A percentile compares a stretch with the other conserved stretches of the same genome.
Conservation (phyloP, 768 basidiomycete genomes). For the Cystobasidium ongulense region DNA sequence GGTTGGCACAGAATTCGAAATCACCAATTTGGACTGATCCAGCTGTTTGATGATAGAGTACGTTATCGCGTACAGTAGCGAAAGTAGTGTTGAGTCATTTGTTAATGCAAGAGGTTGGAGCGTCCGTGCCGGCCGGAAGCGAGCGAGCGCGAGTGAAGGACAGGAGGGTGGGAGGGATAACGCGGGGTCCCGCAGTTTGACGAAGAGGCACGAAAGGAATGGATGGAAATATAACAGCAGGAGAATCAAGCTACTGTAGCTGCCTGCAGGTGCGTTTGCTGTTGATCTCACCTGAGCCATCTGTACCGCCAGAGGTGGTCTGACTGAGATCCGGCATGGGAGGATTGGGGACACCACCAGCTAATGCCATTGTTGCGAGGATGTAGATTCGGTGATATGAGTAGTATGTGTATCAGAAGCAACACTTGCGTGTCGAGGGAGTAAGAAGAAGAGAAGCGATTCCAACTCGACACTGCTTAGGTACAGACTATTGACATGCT, state of each 20-base stretch:
- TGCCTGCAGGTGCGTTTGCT: background rate
- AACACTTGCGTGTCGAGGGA: background rate
- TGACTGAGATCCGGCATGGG: conserved; percentile 19
- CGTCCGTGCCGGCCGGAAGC: no score
- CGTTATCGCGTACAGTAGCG: no score
- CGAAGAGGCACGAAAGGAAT: background rate
- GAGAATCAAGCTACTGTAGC: background rate
- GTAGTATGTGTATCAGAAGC: background rate
- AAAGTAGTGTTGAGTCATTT: no score
- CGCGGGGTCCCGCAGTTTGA: background rate
- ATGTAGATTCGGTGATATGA: background rate
- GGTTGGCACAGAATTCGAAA: conserved; percentile 25
- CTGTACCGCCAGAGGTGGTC: conserved; percentile 23
- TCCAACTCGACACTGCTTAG: background rate
- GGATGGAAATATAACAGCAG: background rate
- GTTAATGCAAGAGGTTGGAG: no score
- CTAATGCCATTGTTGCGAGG: background rate
- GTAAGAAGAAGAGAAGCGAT: background rate
- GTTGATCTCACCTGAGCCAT: conserved; percentile 16
- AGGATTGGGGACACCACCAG: conserved; percentile 1
- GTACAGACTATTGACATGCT: no score
- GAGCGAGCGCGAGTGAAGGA: background rate
- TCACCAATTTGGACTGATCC: conserved; percentile 10
- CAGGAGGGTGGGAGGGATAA: background rate
- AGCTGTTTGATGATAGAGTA: background rate